Base-by-base conservation (phyloP, 768 basidiomycete species). In the Cubamyces sp. region DNA sequence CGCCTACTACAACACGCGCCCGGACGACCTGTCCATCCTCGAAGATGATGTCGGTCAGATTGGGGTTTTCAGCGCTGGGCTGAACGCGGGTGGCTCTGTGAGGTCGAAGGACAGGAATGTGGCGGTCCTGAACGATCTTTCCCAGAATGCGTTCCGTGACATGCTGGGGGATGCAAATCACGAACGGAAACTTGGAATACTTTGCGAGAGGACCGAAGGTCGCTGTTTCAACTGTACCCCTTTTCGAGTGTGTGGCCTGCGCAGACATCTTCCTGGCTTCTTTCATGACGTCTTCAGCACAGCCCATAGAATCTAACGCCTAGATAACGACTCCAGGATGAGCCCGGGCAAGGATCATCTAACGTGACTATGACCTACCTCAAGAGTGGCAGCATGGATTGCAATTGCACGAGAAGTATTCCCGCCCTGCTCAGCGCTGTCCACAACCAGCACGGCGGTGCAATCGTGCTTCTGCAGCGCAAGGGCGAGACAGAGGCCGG, bases 371-470 rank as follows among this genome's bases (percentile, higher is more conserved):
- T 19, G 21, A 43, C 71, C 45, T 64, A 80, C 83, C 73, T 84
- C 84, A 15, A 85, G 72, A 9, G 84, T 84, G 39, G 81, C 78
- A 37, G 84, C 79, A 64, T 85, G 84, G 34, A 84, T 67, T 0
- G 77, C 74, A 5, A 79, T 60, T 0, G 84, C 82, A n/a, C 83
- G 78, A 8, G 83, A 82, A 6, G 70, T 68, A 48, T 75, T 74
- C 53, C 73, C 65, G 26, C 75, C 76, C n/a, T 73, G 56, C 0
- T 55, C 26, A 5, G 69, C 23, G 25, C 73, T 74, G 54, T 85
- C 83, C 2, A 84, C 80, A 16, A 82, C 70, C 16, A 78, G 57
- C 70, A 85, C 58, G 42, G 82, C 77, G 26, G 60, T 68, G 45
- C 76, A 75, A 2, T 77, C 78, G 19, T 81, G 76, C 12, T 77